A percentile compares a stretch with the other conserved stretches of the same genome.
These are phyloP conservation scores for Arthrobotrys pseudoclavata DNA, from an alignment of 2,329 filamentous ascomycete species.

Conservation along the genomic window DNA sequence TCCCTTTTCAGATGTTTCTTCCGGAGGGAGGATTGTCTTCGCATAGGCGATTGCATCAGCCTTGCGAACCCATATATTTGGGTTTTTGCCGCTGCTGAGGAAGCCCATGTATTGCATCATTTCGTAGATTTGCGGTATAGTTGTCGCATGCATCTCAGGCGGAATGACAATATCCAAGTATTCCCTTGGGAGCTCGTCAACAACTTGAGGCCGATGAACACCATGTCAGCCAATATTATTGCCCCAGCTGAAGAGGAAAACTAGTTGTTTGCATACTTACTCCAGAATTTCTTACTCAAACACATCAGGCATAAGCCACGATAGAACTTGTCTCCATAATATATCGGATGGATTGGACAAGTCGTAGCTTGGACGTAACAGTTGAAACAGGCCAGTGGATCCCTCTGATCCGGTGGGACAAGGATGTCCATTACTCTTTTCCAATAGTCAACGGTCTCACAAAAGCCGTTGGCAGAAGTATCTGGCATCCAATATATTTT, in stretches of 20 bases:
- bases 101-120: not conserved
- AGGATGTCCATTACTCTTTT: slow-evolving; percentile 7
- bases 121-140: no score
- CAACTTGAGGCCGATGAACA: no score
- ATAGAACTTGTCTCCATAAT: not conserved
- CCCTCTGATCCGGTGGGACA: not conserved
- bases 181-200: no score
- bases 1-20: slow-evolving; percentile 4
- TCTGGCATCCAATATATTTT: slow-evolving; percentile 15
- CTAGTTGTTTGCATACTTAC: no score
- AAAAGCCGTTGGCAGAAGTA: not conserved
- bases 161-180: no score
- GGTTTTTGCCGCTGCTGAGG: not conserved
- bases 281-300: no score
- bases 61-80: slow-evolving; percentile 1
- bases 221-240: no score
- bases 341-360: no score
- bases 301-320: no score
- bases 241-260: no score
- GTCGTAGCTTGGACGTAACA: not conserved
- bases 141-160: no score
- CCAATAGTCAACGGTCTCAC: slow-evolving; percentile 18
- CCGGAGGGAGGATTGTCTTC: not conserved
- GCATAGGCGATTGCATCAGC: slow-evolving; percentile 5
- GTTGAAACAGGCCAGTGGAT: not conserved